A percentile compares a stretch with the other conserved stretches of the same genome.
Evolutionary conservation across 1,284 basidiomycete genomes (phyloP).

Genomic region (Phlebopus sp.): DNA sequence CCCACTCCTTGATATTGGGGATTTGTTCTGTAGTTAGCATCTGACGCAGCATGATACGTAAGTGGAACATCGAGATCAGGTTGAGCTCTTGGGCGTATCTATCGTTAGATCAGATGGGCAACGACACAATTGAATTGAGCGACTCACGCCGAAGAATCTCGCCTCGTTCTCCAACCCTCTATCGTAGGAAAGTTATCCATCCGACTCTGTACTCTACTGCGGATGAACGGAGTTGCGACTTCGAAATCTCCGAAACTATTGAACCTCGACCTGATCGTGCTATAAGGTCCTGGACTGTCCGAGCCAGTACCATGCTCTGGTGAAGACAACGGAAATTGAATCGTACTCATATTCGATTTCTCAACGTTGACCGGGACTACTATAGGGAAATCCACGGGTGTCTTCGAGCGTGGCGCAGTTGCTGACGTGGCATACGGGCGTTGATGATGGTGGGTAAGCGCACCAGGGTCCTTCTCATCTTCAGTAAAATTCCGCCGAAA

Average conservation of each 20-base stretch:
- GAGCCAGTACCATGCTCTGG: constrained; percentile 52
- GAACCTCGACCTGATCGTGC: constrained; percentile 53
- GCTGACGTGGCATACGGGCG: constrained; percentile 33
- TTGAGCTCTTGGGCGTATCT: constrained; percentile 83
- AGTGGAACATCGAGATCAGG: constrained; percentile 80
- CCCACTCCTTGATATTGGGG: constrained; percentile 81
- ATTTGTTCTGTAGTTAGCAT: constrained; percentile 78
- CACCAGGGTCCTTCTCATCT: constrained; percentile 63
- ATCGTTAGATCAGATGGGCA: constrained; percentile 7
- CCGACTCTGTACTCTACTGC: constrained; percentile 77
- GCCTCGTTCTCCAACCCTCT: constrained; percentile 76
- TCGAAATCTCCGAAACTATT: constrained; percentile 71
- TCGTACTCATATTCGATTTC: constrained; percentile 54
- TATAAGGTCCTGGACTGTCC: constrained; percentile 55
- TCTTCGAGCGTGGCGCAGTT: constrained; percentile 44
- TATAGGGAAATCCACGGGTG: constrained; percentile 54
- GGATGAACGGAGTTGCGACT: constrained; percentile 67
- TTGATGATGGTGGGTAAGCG: constrained; percentile 44
- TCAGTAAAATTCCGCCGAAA: constrained; percentile 79
- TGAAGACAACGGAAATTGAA: constrained; percentile 77
- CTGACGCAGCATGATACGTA: constrained; percentile 87
- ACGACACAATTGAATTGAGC: neutral
- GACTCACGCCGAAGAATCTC: constrained; percentile 78
- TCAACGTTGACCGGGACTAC: constrained; percentile 48
- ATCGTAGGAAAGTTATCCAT: constrained; percentile 54